Base-by-base conservation (phyloP, 2,329 filamentous ascomycete species). In the Furcasterigmium sp. region DNA sequence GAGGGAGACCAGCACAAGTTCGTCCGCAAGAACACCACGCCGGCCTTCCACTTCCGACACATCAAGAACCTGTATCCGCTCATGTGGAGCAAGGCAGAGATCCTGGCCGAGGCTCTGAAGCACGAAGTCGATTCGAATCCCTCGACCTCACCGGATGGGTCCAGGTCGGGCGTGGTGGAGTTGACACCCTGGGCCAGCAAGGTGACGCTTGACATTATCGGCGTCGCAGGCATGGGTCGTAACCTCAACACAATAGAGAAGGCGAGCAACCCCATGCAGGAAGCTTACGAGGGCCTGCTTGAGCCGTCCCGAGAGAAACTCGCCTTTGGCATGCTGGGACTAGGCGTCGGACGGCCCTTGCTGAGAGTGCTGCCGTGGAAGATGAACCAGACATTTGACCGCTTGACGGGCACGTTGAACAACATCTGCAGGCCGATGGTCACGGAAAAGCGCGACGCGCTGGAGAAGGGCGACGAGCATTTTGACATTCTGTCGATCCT, bases 1-100 rank as follows among this genome's bases (percentile, higher is more conserved):
- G 85, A 89, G 58, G 85, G 84, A 3, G 81, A 86, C 25, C 78
- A 82, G 48, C 85, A 88, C 57, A 87, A 82, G 62, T 74, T 80
- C 51, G 69, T 81, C 53, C 72, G 84, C n/a, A 87, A 84, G 58
- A 78, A 80, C 39, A 70, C 84, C 9, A 75, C 76, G 56, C 83
- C 82, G 1, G 81, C 82, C 0, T 88, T 88, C 55, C 69, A 73
- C 35, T 85, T 80, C 52, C 74, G 83, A 4, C 80, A 85, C 48
- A 75, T 87, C 56, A 87, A 85, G 49, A 72, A 85, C 34, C 60
- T 88, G 2, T 86, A 87, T 47, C 81, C 82, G 0, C 70, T 82
- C 43, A 87, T 88, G 61, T 87, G 83, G 82, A 55, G 59, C 1
- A 87, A 85, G 44, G 58, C 58, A 0, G 51, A 55, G 14, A 43